Evolutionary conservation across 257 asterid genomes (phyloP), one percentile per base, ranked within the genome.

Genomic region (Salvia hispanica): DNA sequence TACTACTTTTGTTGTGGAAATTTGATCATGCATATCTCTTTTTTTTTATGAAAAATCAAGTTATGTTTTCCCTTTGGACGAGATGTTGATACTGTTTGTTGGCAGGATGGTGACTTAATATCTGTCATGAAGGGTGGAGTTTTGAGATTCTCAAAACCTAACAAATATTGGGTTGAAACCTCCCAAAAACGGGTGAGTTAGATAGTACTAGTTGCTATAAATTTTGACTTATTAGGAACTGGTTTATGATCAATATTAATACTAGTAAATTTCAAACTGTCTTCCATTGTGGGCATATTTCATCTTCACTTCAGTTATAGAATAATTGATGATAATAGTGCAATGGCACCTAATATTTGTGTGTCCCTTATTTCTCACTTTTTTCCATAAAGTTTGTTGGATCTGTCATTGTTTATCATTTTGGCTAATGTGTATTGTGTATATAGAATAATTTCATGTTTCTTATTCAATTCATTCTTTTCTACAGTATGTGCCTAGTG

Each of bases 81-180:
- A 10, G 59, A 37, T 55, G 33, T 56, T 62, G 21, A 31, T 66
- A 36, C 21, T 53, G 15, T 10, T 34, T 58, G 31, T 59, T 79
- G 28, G 57, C 80, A 92, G 97, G 97, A 92, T 8, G 85, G 88
- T 65, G 95, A 90, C 72, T 63, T 78, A 58, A 77, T 92, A 71
- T 74, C 91, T 62, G 95, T 77, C n/a, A 72, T 86, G 75, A 86
- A 81, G 80, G 95, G 91, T 9, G 98, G 98, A 73, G 79, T 52
- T 54, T 75, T 92, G 64, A 92, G 89, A 72, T 86, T 84, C 80
- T 66, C 90, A 47, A 86, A 84, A 74, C 98, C 97, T 57, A 86
- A 86, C 75, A 92, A 92, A 74, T 92, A 88, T 61, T 90, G 98
- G 98, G 84, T 92, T 73, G 98, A 92, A 80, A 88, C 91, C 84